Evolutionary conservation across 257 asterid species (phyloP).

Genomic region (Pogostemon cablin): DNA sequence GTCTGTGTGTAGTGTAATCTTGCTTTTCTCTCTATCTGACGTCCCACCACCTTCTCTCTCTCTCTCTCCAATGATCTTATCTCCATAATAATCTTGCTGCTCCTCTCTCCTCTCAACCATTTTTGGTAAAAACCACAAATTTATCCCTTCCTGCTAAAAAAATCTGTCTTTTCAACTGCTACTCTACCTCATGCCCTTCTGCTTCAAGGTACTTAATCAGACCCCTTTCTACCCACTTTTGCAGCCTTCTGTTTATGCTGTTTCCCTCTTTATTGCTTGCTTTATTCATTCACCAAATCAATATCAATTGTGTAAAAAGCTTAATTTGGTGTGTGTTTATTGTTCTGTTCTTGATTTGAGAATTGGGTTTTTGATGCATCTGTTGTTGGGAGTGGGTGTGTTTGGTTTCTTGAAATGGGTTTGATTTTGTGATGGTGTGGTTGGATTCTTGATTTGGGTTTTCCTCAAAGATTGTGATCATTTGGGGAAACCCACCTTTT

Average conservation of each 20-base stretch:
- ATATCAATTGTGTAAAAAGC: not conserved
- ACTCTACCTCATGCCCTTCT: conserved; percentile 23
- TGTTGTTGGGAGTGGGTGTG: not conserved
- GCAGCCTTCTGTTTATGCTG: not conserved
- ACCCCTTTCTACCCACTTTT: conserved; percentile 4
- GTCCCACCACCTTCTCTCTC: conserved; percentile 47
- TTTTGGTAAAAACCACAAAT: conserved; percentile 57
- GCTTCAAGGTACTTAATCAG: conserved; percentile 34
- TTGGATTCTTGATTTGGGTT: conserved; percentile 20
- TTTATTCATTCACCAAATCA: not conserved
- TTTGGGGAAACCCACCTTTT: not conserved
- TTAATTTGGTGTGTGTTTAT: not conserved
- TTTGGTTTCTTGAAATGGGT: conserved; percentile 6
- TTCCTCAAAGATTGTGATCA: not conserved
- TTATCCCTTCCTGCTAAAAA: conserved; percentile 21
- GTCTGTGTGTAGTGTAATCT: conserved; percentile 37
- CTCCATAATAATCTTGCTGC: conserved; percentile 43
- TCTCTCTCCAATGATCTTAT: conserved; percentile 71
- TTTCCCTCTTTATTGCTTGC: not conserved
- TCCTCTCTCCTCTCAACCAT: conserved; percentile 35
- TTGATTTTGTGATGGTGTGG: conserved; percentile 7
- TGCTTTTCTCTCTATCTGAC: conserved; percentile 56
- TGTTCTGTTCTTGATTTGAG: not conserved
- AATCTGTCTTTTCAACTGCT: conserved; percentile 55
- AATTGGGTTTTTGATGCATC: conserved; percentile 21